Evolutionary conservation across 805 yeast species (phyloP), one percentile per base, ranked within the genome.

Genomic region (Blastobotrys attinorum): DNA sequence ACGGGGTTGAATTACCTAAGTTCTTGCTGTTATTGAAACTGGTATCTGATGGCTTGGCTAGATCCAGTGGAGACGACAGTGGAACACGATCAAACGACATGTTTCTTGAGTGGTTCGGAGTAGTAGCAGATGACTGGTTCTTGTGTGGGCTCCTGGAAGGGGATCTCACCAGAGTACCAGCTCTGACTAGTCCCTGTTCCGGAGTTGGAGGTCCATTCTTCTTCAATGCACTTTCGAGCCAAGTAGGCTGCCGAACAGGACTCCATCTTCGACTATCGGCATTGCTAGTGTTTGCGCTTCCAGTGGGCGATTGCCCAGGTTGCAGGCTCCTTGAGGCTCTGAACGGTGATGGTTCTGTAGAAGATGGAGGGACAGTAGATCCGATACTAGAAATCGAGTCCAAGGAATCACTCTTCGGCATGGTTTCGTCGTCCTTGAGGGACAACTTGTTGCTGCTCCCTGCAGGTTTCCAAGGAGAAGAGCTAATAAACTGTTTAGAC

Each of bases 221-320:
- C 40, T 43, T 48, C 25, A 56, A 41, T 4, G 60, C 60, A 37
- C 57, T 55, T 39, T 56, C 60, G 10, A 56, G 46, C 60, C 60
- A 56, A 10, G 58, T 51, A 3, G 57, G 51, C 43, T 52, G 57
- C 18, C 53, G 36, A 3, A 43, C 47, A 5, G 60, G 60, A 16
- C 56, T 50, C 48, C 55, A 51, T 7, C 56, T 43, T 17, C 59
- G 37, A 8, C 54, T 44, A 36, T 49, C 50, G 13, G 20, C 29
- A 10, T 27, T 36, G 2, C 27, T 20, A 3, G 15, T 3, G 17
- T 15, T 20, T 16, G 40, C 18, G n/a, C n/a, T n/a, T n/a, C n/a
- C n/a, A n/a, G n/a, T n/a, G 10, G 43, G 38, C 8, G 38, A 32
- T 4, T 20, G 27, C 11, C 29, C 8, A 13, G 37, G 29, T 3